Percentiles rank a stretch among this genome's conserved stretches.
phyloP scores from a whole-genome alignment of 306 rosid genomes.

The Lagenaria siceraria region DNA sequence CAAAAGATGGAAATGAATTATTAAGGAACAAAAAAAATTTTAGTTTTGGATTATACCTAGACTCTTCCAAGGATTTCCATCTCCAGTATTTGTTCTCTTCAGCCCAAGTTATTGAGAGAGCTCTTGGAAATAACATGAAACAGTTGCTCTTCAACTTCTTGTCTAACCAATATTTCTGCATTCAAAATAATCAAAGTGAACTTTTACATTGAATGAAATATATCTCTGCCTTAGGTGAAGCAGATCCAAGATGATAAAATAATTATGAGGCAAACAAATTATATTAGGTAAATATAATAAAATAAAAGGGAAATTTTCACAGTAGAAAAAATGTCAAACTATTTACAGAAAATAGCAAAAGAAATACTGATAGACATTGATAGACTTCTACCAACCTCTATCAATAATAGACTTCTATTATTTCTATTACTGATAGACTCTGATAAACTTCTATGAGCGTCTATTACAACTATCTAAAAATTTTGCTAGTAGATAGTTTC shows the following conservation, averaged over 20 bases:
- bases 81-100: constrained; percentile 37
- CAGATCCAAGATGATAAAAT: not conserved
- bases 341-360: too few relatives aligned
- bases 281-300: too few relatives aligned
- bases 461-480: too few relatives aligned
- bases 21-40: not conserved
- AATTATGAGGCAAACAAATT: too few relatives aligned
- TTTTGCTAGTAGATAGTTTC: too few relatives aligned
- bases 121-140: constrained; percentile 59
- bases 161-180: constrained; percentile 31
- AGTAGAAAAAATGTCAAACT: too few relatives aligned
- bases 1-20: not conserved
- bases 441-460: too few relatives aligned
- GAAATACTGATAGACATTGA: too few relatives aligned
- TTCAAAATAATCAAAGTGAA: not conserved
- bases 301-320: too few relatives aligned
- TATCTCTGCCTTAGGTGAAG: not conserved
- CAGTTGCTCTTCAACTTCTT: constrained; percentile 33
- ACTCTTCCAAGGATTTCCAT: constrained; percentile 34
- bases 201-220: not conserved
- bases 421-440: too few relatives aligned
- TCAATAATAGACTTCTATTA: too few relatives aligned
- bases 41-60: constrained; percentile 23
- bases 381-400: too few relatives aligned
- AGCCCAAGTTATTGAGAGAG: constrained; percentile 48